Base-by-base conservation (phyloP, 306 rosid genomes). In the Hylodesmum podocarpum region DNA sequence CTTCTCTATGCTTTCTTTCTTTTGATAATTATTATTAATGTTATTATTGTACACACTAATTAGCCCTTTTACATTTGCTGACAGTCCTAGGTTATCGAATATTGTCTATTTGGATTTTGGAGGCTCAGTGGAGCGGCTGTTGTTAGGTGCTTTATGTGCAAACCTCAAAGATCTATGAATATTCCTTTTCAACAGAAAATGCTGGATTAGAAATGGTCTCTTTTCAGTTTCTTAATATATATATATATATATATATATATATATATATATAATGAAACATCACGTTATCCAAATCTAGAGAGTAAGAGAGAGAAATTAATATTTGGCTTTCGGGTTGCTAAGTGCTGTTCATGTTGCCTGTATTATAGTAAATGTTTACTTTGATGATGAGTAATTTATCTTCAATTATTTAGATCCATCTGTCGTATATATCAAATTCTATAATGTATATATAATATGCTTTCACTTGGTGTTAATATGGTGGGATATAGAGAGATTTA, bases 111-210 rank as follows among this genome's bases (percentile, higher is more conserved):
- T 81, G 67, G 58, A 50, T 34, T 73, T 79, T 81, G 72, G 58
- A 50, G 75, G 70, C 43, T 61, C 18, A 44, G 64, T 64, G 55
- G 21, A 21, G 81, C 9, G 53, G 51, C 22, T 58, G 68, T 55
- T 58, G 59, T 34, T 63, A 67, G 82, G 49, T 76, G 66, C 78
- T 57, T 76, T 77, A 53, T 36, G 29, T 83, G 78, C 72, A 78
- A 68, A 83, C 70, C 36, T 19, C 67, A 57, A 63, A 82, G 90
- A 91, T 89, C 89, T 74, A 79, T 79, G 88, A 85, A 65, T 84
- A 76, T 91, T 84, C 84, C 43, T 78, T 63, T 76, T 41, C 59
- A 74, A 63, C 68, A 78, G 61, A 49, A 33, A 36, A 47, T 51
- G 65, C 70, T 65, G 13, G 13, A 73, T 53, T 77, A 39, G 27